phyloP scores from a whole-genome alignment of 169 alveolate species.

The Theileria parva region DNA sequence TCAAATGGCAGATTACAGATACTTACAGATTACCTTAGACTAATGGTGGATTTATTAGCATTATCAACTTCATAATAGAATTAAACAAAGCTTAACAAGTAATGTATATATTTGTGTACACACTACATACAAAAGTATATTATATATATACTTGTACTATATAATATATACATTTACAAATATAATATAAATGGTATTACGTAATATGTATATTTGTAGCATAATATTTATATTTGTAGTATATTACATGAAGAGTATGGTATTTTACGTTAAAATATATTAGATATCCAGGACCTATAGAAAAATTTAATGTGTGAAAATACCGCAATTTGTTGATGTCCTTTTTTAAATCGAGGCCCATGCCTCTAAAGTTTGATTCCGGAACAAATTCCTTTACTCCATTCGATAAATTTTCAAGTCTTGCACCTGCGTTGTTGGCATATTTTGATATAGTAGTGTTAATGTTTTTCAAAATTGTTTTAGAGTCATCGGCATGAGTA shows the following conservation, averaged over 20 bases:
- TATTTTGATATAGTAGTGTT: constrained; percentile 12
- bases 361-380: constrained; percentile 20
- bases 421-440: constrained; percentile 31
- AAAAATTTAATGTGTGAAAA: background rate
- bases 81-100: background rate
- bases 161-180: background rate
- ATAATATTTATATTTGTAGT: background rate
- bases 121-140: too few relatives aligned
- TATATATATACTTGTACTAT: background rate
- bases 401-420: constrained; percentile 30
- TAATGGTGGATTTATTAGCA: background rate
- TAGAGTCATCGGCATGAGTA: background rate
- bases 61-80: background rate
- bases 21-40: background rate
- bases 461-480: constrained; percentile 15
- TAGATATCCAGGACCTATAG: constrained; percentile 28
- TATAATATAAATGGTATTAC: background rate
- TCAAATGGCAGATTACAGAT: background rate
- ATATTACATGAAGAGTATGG: background rate
- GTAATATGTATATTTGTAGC: background rate
- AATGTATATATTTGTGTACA: background rate
- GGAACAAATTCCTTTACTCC: constrained; percentile 38
- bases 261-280: constrained; percentile 21
- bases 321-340: constrained; percentile 35
- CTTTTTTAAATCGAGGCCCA: constrained; percentile 49